These are phyloP conservation scores for Acrocalymma vagum DNA, from an alignment of 2,329 filamentous ascomycete species.

Conservation along the genomic window DNA sequence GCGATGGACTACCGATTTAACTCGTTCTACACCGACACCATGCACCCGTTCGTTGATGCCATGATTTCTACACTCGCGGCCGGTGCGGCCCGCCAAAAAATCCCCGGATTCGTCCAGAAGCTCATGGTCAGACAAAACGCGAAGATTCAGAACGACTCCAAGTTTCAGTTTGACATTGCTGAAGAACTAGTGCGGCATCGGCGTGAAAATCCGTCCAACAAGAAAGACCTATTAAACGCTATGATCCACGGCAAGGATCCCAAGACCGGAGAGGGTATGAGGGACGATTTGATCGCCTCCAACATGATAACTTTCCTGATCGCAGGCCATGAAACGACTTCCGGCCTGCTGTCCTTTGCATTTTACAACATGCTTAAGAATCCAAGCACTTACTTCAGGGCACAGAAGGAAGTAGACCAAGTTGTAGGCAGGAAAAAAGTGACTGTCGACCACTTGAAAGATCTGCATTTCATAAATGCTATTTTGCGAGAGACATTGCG, in stretches of 20 bases:
- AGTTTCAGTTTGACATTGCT: conserved; percentile 60
- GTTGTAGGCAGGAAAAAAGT: conserved; percentile 57
- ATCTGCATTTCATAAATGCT: conserved; percentile 56
- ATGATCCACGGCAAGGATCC: conserved; percentile 66
- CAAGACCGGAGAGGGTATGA: conserved; percentile 64
- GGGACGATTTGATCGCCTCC: conserved; percentile 66
- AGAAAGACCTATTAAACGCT: conserved; percentile 65
- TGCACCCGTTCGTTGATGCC: conserved; percentile 37
- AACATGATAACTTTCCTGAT: conserved; percentile 73
- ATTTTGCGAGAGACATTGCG: conserved; percentile 62
- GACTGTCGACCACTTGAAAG: conserved; percentile 54
- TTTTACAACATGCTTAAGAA: conserved; percentile 61
- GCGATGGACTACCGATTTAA: conserved; percentile 42
- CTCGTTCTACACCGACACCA: conserved; percentile 29
- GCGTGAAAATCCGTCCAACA: conserved; percentile 57
- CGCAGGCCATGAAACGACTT: conserved; percentile 45
- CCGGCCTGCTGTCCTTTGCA: conserved; percentile 39
- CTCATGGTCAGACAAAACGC: conserved; percentile 17
- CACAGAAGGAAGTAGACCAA: conserved; percentile 60
- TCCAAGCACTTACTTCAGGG: conserved; percentile 53
- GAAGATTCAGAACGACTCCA: conserved; percentile 61
- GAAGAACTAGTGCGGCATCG: conserved; percentile 62
- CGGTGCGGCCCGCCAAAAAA: conserved; percentile 16
- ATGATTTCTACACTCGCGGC: conserved; percentile 29
- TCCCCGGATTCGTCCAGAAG: not conserved